phyloP scores from a whole-genome alignment of 2,329 filamentous ascomycete genomes.

The Colletotrichum incanum region DNA sequence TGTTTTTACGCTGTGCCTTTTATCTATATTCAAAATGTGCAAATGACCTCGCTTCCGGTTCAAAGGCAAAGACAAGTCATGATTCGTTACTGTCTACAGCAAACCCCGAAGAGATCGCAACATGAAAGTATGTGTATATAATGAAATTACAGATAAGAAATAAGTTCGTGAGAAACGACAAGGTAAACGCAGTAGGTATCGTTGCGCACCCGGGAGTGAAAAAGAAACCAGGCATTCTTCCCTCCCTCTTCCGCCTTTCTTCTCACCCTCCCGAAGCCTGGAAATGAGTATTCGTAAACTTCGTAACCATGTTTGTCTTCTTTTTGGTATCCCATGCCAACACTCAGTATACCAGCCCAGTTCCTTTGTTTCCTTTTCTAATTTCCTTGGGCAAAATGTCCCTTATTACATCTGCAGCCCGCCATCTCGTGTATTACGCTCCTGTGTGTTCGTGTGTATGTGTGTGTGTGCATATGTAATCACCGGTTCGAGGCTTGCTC shows the following conservation, averaged over 20 bases:
- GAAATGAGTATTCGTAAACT: conserved; percentile 19
- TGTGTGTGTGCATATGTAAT: background rate
- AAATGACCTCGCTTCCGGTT: background rate
- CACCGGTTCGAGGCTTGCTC: conserved; percentile 47
- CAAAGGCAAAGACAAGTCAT: background rate
- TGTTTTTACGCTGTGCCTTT: background rate
- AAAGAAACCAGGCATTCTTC: conserved; percentile 13
- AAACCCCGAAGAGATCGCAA: background rate
- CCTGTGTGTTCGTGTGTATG: background rate
- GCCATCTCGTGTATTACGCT: background rate
- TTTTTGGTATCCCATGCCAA: conserved; percentile 11
- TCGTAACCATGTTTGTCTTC: conserved; percentile 7
- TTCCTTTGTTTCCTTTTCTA: background rate
- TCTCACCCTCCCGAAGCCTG: conserved; percentile 12
- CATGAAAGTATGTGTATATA: background rate
- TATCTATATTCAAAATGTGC: background rate
- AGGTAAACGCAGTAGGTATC: conserved; percentile 36
- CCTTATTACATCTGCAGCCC: background rate
- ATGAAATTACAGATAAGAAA: conserved; percentile 2
- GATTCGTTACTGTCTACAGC: background rate
- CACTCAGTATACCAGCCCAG: background rate
- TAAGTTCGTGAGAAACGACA: background rate
- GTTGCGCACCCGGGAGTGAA: conserved; percentile 23
- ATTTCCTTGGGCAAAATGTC: background rate
- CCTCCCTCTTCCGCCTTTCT: conserved; percentile 27